These are phyloP conservation scores for Globisporangium uncinulatum DNA, from an alignment of 352 stramenopile genomes.

Conservation along the genomic window DNA sequence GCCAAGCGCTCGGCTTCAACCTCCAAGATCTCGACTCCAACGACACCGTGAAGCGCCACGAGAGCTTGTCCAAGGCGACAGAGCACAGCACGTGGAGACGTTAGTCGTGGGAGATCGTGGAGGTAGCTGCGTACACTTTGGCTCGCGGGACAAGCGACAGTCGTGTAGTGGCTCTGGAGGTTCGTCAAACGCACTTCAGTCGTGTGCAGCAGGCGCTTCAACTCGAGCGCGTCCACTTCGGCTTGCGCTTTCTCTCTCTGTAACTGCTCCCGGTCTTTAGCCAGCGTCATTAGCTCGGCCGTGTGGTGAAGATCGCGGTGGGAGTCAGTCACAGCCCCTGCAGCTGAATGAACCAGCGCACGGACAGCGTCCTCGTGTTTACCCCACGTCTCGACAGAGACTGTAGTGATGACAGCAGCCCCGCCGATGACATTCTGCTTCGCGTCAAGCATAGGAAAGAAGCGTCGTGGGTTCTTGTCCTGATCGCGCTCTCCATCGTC, in stretches of 20 bases:
- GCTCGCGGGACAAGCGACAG: background rate
- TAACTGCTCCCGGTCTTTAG: slow-evolving; percentile 1
- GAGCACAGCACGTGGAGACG: background rate
- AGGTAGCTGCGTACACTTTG: background rate
- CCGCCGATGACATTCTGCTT: background rate
- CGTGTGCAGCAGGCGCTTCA: slow-evolving; percentile 11
- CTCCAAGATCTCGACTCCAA: background rate
- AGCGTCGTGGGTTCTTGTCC: background rate
- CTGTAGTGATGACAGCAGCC: background rate
- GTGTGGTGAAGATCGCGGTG: background rate
- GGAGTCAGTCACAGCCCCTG: background rate
- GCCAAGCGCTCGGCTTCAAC: background rate
- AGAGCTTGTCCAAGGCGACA: slow-evolving; percentile 1
- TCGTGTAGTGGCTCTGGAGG: background rate
- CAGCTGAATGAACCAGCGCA: background rate
- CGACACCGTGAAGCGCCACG: background rate
- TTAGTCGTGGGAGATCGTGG: slow-evolving; percentile 1
- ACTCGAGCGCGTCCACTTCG: slow-evolving; percentile 12
- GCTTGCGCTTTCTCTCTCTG: slow-evolving; percentile 8
- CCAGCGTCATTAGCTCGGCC: background rate
- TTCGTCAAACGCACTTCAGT: slow-evolving; percentile 4
- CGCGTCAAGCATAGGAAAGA: slow-evolving; percentile 1
- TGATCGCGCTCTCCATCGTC: background rate
- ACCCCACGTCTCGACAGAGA: background rate
- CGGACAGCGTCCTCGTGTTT: background rate